Evolutionary conservation across 768 basidiomycete species (phyloP), one percentile per base, ranked within the genome.

Genomic region (Imleria badia): DNA sequence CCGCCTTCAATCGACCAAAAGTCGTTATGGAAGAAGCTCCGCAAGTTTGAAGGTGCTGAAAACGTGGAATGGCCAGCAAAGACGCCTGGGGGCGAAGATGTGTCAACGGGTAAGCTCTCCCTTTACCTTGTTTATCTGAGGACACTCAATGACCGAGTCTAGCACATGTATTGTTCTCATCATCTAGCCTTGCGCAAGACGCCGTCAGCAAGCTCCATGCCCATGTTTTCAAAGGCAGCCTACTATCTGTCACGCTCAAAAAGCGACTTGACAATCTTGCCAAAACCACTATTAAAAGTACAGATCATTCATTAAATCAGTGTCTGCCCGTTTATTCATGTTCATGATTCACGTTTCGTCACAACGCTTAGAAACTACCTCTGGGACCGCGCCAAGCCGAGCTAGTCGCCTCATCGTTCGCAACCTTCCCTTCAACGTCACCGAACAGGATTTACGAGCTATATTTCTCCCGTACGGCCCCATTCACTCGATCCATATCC

Each of bases 401-500:
- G 83, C 85, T 0, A 90, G 84, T 60, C 81, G 94, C 20, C 80
- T 98, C 50, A 96, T 98, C 65, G 81, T 98, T 23, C 85, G 95
- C 55, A 98, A 98, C 69, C 76, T 97, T 39, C 88, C 92, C 0
- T 97, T 84, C 62, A 77, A 91, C 74, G 81, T 89, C 31, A 87
- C 87, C 0, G 88, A 91, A 59, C 84, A 89, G 63, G 94, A 97
- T 66, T 74, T 98, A 6, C 85, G 91, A 47, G 84, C 89, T 1
- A 72, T 89, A 3, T 98, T 98, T 76, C 80, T 95, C 3, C 90
- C 91, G 0, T 85, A 87, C 56, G 95, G 95, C 0, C 87, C 94
- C 0, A 86, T 98, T 19, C 78, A 94, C 68, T 89, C 89, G 1
- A 83, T 98, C 59, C 82, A 87, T 55, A 85, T 96, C 17, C 95